Percentiles rank a stretch among this genome's conserved stretches.
Evolutionary conservation across 2,329 filamentous ascomycete genomes (phyloP).

Genomic region (Ceratocystiopsis sp.): DNA sequence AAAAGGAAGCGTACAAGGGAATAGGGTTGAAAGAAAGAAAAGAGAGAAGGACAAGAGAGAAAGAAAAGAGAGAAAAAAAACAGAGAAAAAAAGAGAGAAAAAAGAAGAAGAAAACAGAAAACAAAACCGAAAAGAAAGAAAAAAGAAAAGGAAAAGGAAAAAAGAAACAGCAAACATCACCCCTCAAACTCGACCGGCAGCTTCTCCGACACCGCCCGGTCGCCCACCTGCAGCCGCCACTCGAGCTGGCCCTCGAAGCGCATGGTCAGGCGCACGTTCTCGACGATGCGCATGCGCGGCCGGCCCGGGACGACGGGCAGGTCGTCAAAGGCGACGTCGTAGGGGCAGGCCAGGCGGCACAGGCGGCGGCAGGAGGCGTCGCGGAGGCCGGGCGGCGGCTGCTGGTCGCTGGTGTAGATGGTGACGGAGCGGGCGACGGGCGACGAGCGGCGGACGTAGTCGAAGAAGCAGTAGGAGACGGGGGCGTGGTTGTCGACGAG

Average conservation of each 20-base stretch:
- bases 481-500: slow-evolving; percentile 6
- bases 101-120: not conserved
- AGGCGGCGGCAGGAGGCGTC: slow-evolving; percentile 2
- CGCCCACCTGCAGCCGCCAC: slow-evolving; percentile 6
- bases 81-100: not conserved
- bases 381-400: slow-evolving; percentile 1
- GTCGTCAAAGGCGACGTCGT: slow-evolving; percentile 4
- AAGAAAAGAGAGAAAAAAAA: not conserved
- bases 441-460: slow-evolving; percentile 1
- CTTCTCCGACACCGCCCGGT: not conserved
- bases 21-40: not conserved
- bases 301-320: slow-evolving; percentile 1
- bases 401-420: slow-evolving; percentile 3
- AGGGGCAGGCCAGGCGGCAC: slow-evolving; percentile 4
- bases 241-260: slow-evolving; percentile 5
- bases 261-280: slow-evolving; percentile 7
- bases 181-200: slow-evolving; percentile 3
- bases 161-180: not conserved
- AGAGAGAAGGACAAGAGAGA: not conserved
- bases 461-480: slow-evolving; percentile 6
- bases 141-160: not conserved
- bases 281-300: slow-evolving; percentile 1
- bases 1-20: not conserved
- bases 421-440: not conserved
- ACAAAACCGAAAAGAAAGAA: not conserved